These are phyloP conservation scores for Flaveria trinervia DNA, from an alignment of 129 eudicot species.

Conservation along the genomic window DNA sequence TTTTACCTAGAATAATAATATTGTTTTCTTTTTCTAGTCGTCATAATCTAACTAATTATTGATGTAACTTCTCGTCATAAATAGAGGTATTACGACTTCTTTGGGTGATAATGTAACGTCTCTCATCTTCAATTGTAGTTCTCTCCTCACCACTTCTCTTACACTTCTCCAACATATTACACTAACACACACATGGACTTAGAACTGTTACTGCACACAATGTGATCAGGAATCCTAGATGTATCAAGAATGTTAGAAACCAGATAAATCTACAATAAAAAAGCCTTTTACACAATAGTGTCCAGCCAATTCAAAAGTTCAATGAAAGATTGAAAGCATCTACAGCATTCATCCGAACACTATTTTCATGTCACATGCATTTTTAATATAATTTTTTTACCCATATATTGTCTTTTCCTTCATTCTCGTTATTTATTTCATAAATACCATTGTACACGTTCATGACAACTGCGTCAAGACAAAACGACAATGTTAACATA, in stretches of 20 bases:
- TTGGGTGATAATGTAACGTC: background rate
- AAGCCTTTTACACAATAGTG: background rate
- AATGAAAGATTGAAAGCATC: background rate
- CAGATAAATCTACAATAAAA: no score
- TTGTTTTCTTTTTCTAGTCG: background rate
- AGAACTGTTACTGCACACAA: background rate
- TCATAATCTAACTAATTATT: background rate
- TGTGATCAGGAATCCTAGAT: background rate
- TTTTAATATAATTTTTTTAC: background rate
- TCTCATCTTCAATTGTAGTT: background rate
- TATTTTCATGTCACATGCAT: background rate
- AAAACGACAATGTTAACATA: background rate
- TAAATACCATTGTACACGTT: background rate
- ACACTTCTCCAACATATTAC: background rate
- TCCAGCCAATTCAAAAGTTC: background rate
- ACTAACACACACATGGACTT: background rate
- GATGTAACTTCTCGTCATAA: background rate
- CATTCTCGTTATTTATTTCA: background rate
- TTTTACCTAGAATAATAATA: background rate
- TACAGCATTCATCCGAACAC: background rate
- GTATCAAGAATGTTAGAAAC: background rate
- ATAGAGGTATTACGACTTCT: background rate
- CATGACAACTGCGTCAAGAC: background rate
- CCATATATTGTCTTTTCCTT: background rate
- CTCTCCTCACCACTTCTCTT: background rate